A percentile compares a stretch with the other conserved stretches of the same genome.
Conservation (phyloP, 805 yeast species). For the Saccharomycopsis sp. region DNA sequence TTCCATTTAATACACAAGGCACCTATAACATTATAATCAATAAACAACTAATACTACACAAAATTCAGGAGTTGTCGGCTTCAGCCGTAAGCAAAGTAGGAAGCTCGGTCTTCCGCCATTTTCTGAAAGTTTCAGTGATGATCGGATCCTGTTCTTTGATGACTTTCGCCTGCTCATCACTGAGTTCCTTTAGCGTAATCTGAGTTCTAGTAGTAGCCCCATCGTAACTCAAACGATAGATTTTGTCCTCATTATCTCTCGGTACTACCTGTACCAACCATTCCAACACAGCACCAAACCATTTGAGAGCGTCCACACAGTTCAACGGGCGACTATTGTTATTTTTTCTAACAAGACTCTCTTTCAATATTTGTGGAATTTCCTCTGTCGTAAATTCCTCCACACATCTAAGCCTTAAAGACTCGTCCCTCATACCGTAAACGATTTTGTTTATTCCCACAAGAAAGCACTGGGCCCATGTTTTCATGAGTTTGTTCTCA, state of each 20-base stretch:
- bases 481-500: constrained; percentile 66
- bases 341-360: constrained; percentile 33
- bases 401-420: constrained; percentile 52
- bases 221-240: constrained; percentile 51
- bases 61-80: no score
- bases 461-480: constrained; percentile 94
- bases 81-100: constrained; percentile 6
- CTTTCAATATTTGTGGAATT: constrained; percentile 62
- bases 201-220: constrained; percentile 41
- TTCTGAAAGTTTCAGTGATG: constrained; percentile 42
- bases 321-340: constrained; percentile 43
- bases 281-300: constrained; percentile 78
- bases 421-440: constrained; percentile 82
- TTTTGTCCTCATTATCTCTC: constrained; percentile 38
- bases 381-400: constrained; percentile 76
- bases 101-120: constrained; percentile 40
- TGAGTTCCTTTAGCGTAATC: constrained; percentile 42
- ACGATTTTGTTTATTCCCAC: constrained; percentile 76
- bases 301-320: constrained; percentile 74
- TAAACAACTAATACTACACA: no score
- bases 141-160: constrained; percentile 34
- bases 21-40: no score
- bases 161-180: constrained; percentile 32
- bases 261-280: constrained; percentile 63
- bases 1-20: no score